Conservation (phyloP, 2,329 filamentous ascomycete species). For the Sclerotinia glacialis region DNA sequence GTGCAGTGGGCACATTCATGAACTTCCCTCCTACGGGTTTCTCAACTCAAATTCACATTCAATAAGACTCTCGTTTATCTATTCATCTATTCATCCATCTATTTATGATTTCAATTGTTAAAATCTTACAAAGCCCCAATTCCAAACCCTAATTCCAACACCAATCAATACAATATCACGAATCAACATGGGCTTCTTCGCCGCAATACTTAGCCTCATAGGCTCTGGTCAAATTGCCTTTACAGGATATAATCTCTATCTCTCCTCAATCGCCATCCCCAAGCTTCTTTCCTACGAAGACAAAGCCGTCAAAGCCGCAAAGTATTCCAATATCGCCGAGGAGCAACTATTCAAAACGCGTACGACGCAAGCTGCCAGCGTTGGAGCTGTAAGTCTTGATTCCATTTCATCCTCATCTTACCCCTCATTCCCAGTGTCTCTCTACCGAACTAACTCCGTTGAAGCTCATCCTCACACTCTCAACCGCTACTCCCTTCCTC, state of each 20-base stretch:
- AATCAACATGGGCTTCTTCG: neutral
- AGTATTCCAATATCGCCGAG: conserved; percentile 45
- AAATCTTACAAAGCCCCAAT: neutral
- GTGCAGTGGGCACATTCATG: neutral
- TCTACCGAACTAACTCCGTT: neutral
- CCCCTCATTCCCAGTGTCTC: no score
- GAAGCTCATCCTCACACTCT: conserved; percentile 2
- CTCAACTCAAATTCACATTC: neutral
- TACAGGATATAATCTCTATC: conserved; percentile 44
- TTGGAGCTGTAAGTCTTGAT: conserved; percentile 12
- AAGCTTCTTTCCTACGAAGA: conserved; percentile 48
- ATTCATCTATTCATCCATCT: neutral
- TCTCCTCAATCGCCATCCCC: conserved; percentile 45
- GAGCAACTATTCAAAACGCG: conserved; percentile 46
- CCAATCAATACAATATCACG: neutral
- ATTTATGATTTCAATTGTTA: neutral
- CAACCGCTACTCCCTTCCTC: neutral
- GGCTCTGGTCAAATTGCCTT: conserved; percentile 40
- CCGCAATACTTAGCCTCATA: conserved; percentile 14
- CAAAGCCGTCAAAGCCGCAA: conserved; percentile 45
- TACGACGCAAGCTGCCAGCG: conserved; percentile 42
- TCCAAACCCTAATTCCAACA: neutral
- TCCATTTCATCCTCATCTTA: neutral
- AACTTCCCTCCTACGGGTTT: no score
- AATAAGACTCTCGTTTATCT: neutral